Conservation (phyloP, 2,329 filamentous ascomycete genomes). For the Fusarium musae region DNA sequence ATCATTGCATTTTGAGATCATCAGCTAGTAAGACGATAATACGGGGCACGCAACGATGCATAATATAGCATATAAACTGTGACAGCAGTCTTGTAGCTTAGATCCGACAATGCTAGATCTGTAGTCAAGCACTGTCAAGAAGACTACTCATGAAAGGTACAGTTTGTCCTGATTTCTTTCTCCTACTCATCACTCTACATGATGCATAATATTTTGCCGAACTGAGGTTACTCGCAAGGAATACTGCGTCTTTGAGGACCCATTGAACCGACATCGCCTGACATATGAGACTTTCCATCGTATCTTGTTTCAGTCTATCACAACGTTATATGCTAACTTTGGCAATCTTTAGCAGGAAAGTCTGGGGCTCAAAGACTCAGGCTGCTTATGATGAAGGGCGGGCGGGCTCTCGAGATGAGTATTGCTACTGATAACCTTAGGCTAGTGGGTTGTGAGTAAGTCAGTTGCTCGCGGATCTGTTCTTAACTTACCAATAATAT, state of each 20-base stretch:
- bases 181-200: background rate
- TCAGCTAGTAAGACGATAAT: accelerated
- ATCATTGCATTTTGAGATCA: accelerated
- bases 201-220: conserved; percentile 33
- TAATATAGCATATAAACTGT: background rate
- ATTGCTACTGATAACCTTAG: background rate
- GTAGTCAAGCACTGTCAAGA: accelerated
- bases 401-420: accelerated
- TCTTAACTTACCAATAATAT: no score
- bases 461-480: no score
- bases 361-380: background rate
- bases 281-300: background rate
- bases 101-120: no score
- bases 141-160: background rate
- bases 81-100: background rate
- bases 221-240: conserved; percentile 13
- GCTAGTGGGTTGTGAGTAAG: no score
- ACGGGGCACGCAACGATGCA: accelerated
- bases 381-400: accelerated
- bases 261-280: conserved; percentile 28
- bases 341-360: background rate
- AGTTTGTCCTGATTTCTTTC: accelerated
- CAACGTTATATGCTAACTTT: background rate
- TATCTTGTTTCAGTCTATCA: background rate
- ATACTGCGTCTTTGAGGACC: conserved; percentile 20